Base-by-base conservation (phyloP, 306 rosid genomes). In the Medicago arabica region DNA sequence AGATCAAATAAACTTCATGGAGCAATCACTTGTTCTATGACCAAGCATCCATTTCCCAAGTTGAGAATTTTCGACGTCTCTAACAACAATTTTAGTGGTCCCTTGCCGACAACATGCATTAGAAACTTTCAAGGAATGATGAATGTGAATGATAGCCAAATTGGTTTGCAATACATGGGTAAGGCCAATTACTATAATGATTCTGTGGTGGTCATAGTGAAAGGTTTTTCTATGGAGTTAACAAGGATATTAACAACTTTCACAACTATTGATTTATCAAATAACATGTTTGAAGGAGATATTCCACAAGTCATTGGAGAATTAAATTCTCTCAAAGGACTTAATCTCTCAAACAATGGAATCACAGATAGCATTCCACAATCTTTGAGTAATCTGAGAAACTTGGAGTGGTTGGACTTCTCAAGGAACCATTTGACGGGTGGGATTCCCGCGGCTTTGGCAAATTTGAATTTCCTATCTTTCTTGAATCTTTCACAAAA, bases 221-320 rank as follows among this genome's bases (percentile, higher is more conserved):
- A 44, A 44, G 50, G 50, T 12, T 10, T 44, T 44, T 44, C 1
- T 12, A 44, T 10, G 50, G 50, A 44, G 50, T n/a, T 44, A 44
- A 4, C 50, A 1, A 44, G 7, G n/a, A 44, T 44, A 44, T 4
- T 44, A n/a, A 84, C 15, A 1, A 67, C 54, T 9, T 80, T 82
- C 54, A 82, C 76, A 38, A 15, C 57, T 0, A 70, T 84, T 9
- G 88, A 87, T 55, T 36, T 84, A 0, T 85, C 88, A 14, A 84
- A 70, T 13, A 87, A 87, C 38, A 53, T 16, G n/a, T 87, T 87
- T 19, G 68, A 51, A 17, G 88, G 87, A n/a, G 70, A 75, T 41
- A 74, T 87, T 7, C 86, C 85, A 3, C 0, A 13, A 5, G 8
- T 17, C 15, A 25, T 85, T 18, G 87, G 81, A 44, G 58, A 44